Evolutionary conservation across 441 rosid species (phyloP).

Genomic region (Populus trichocarpa): DNA sequence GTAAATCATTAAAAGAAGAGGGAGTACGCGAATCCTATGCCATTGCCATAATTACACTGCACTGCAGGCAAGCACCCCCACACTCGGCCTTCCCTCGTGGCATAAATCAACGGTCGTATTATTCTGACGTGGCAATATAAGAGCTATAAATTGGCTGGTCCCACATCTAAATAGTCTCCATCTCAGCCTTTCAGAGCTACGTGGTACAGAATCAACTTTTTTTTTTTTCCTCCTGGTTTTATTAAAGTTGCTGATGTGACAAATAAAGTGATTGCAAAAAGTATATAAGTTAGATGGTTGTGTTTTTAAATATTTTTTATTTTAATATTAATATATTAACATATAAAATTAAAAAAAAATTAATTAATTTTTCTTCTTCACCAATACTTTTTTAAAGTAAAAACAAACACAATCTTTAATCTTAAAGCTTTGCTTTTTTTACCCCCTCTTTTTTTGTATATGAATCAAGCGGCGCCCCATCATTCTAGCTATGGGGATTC

Average conservation of each 20-base stretch:
- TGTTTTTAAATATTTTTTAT: too few species aligned
- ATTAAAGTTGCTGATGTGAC: background rate
- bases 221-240: background rate
- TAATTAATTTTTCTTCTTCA: too few species aligned
- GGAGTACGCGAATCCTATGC: conserved; percentile 11
- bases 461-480: background rate
- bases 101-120: background rate
- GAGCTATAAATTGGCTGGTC: background rate
- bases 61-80: background rate
- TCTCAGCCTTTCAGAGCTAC: background rate
- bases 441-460: background rate
- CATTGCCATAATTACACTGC: background rate
- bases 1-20: background rate
- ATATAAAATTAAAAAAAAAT: too few species aligned
- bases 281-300: background rate
- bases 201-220: background rate
- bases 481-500: background rate
- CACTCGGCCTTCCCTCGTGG: background rate
- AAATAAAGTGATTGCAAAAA: background rate
- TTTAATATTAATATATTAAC: too few species aligned
- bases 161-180: background rate
- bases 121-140: background rate
- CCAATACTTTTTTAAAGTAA: too few species aligned
- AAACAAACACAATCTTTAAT: background rate
- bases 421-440: background rate